Evolutionary conservation across 768 basidiomycete genomes (phyloP), one percentile per base, ranked within the genome.

Genomic region (Tricholoma bakamatsutake): DNA sequence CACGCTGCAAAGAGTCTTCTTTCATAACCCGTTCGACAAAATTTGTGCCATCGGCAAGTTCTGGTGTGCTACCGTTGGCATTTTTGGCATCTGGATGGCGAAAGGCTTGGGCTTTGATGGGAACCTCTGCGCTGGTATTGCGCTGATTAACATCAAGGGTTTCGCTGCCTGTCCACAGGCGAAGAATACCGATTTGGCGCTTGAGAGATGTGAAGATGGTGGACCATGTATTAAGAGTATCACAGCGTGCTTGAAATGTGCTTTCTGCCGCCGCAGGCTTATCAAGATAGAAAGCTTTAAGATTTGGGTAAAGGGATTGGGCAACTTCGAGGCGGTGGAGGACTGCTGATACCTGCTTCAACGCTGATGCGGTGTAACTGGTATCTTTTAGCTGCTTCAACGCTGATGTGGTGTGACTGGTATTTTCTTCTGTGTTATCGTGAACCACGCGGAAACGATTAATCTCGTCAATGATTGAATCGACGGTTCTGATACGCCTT

Each of bases 11-110:
- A n/a, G 88, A 88, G 64, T 98, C 96, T 69, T 98, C 96, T 68
- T 98, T 98, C 56, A 97, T 79, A 24, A 98, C 75, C 28, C 93
- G 84, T 68, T 98, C 97, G 33, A 98, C 88, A 68, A 98, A 99
- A 34, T 90, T 91, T 17, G 86, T 85, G 18, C 86, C 84, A 61
- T 87, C 87, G 4, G 83, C 68, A 45, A 76, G 73, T 57, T 84
- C 84, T 43, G 72, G 63, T 40, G 68, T 65, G 9, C 69, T 72
- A 52, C 69, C 18, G 30, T 70, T 53, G 57, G 58, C 42, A 59
- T 64, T 57, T 64, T 50, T 50, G 9, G 63, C 51, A 24, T 57
- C 34, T 43, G 54, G 60, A n/a, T 57, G 18, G 11, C 71, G 67
- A 24, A 69, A 64, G 17, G 67, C 62, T 57, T 69, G 62, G 27